Evolutionary conservation across 139 green algal species (phyloP).

Genomic region (Picochlorum sp.): DNA sequence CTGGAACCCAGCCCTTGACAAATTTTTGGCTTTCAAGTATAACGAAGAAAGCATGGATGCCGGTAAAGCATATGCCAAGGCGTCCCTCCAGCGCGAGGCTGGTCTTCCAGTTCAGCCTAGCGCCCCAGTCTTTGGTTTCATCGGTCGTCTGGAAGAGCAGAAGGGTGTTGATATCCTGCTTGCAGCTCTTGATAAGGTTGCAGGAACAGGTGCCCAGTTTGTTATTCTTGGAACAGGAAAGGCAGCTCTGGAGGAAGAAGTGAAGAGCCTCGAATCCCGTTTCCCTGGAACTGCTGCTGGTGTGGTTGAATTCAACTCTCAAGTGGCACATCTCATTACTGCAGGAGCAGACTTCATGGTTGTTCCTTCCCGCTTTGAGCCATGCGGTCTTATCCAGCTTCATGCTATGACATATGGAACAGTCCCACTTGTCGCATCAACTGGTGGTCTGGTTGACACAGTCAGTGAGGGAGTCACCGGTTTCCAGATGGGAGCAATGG

Average conservation of each 20-base stretch:
- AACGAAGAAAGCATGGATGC: conserved; percentile 65
- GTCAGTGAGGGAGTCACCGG: conserved; percentile 97
- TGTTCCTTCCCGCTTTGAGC: conserved; percentile 95
- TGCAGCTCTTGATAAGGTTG: conserved; percentile 68
- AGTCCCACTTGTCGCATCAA: conserved; percentile 89
- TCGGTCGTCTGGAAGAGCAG: conserved; percentile 94
- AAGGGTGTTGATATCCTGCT: conserved; percentile 98
- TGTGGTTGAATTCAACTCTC: conserved; percentile 81
- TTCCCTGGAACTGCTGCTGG: conserved; percentile 59
- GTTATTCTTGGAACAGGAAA: conserved; percentile 95
- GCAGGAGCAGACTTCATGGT: conserved; percentile 92
- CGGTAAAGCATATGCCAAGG: conserved; percentile 88
- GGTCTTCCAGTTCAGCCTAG: conserved; percentile 64
- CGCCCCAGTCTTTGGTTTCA: conserved; percentile 81
- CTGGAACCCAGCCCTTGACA: conserved; percentile 90
- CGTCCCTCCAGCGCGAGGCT: conserved; percentile 62
- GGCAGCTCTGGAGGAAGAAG: conserved; percentile 63
- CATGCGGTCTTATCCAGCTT: conserved; percentile 95
- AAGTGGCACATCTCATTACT: conserved; percentile 90
- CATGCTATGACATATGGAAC: conserved; percentile 89
- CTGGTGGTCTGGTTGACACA: conserved; percentile 95
- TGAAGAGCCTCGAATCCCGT: conserved; percentile 67
- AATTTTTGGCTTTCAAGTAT: conserved; percentile 91
- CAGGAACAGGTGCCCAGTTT: conserved; percentile 44
- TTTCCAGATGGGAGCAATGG: conserved; percentile 88